Evolutionary conservation across 2,329 filamentous ascomycete species (phyloP).

Genomic region (Xylariaceae sp.): DNA sequence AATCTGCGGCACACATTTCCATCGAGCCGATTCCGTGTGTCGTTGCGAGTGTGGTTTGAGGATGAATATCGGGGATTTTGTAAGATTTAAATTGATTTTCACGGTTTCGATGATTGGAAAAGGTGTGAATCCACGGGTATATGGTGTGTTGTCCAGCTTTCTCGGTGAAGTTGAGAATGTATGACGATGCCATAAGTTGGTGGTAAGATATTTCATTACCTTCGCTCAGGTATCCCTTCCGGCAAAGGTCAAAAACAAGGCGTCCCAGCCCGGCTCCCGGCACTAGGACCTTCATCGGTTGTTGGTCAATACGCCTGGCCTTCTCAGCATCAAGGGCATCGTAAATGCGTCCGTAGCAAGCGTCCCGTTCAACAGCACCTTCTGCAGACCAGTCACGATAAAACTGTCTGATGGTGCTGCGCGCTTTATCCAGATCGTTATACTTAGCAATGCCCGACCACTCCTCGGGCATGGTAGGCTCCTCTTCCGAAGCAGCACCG

Average conservation of each 20-base stretch:
- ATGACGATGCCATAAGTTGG: slow-evolving; percentile 83
- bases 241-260: slow-evolving; percentile 84
- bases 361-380: slow-evolving; percentile 72
- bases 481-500: slow-evolving; percentile 39
- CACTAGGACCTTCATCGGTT: slow-evolving; percentile 70
- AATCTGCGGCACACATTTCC: slow-evolving; percentile 93
- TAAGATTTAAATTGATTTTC: slow-evolving; percentile 75
- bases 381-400: slow-evolving; percentile 92
- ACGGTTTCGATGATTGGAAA: slow-evolving; percentile 81
- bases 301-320: slow-evolving; percentile 28
- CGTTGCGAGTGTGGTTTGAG: slow-evolving; percentile 55
- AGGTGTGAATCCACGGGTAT: slow-evolving; percentile 83
- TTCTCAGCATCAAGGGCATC: slow-evolving; percentile 60
- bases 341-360: slow-evolving; percentile 76
- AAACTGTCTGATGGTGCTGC: slow-evolving; percentile 89
- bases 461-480: slow-evolving; percentile 55
- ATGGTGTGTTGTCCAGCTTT: slow-evolving; percentile 67
- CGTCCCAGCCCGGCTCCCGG: slow-evolving; percentile 89
- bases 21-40: slow-evolving; percentile 62
- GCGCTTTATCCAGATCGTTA: slow-evolving; percentile 83
- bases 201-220: slow-evolving; percentile 98
- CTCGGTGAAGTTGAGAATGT: slow-evolving; percentile 71
- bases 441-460: slow-evolving; percentile 74
- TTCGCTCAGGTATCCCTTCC: slow-evolving; percentile 72
- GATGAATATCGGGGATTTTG: slow-evolving; percentile 79